Conservation (phyloP, 176 grass and related monocot genomes). For the Aegilops longissima region DNA sequence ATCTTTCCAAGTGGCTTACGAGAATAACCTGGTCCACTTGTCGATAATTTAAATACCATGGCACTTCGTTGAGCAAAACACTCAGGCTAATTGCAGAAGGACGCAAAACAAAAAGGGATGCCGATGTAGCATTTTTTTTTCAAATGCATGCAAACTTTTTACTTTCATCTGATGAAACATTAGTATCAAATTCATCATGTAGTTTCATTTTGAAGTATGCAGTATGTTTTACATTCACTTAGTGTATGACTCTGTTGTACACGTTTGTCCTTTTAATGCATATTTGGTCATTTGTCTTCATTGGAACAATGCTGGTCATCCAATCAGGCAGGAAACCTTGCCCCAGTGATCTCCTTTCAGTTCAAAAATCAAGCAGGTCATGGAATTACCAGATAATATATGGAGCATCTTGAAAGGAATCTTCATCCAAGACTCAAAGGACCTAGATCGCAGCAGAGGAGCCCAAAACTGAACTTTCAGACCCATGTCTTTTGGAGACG, state of each 20-base stretch:
- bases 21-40: background rate
- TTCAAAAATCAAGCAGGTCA: conserved; percentile 27
- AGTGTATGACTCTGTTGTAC: background rate
- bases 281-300: background rate
- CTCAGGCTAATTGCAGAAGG: conserved; percentile 16
- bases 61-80: background rate
- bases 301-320: background rate
- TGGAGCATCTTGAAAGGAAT: conserved; percentile 65
- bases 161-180: conserved; percentile 5
- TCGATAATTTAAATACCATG: conserved; percentile 3
- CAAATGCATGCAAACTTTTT: background rate
- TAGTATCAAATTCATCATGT: background rate
- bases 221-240: background rate
- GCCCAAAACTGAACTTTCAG: conserved; percentile 38
- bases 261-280: background rate
- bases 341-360: conserved; percentile 28
- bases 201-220: conserved; percentile 10
- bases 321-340: background rate
- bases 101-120: background rate
- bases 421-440: conserved; percentile 66
- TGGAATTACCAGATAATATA: conserved; percentile 70
- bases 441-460: conserved; percentile 47
- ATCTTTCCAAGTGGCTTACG: conserved; percentile 1
- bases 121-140: background rate
- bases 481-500: conserved; percentile 30